phyloP scores from a whole-genome alignment of 176 grass and related monocot genomes.

The Neostapfia colusana region DNA sequence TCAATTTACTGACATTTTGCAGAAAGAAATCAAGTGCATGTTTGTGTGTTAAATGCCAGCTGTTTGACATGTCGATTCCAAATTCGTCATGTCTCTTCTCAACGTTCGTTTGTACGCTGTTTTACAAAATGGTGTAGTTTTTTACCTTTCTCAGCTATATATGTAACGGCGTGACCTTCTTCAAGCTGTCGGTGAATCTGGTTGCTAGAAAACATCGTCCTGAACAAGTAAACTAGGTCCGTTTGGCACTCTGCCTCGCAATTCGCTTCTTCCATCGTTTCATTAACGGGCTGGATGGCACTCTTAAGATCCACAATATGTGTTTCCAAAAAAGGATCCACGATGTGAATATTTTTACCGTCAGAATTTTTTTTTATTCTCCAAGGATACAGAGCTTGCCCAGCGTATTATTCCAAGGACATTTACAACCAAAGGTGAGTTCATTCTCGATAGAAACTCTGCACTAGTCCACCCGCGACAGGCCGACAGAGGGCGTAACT shows the following conservation, averaged over 20 bases:
- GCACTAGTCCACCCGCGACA: neutral
- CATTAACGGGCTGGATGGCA: too few species aligned
- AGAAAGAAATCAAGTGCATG: constrained; percentile 39
- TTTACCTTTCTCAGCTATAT: too few species aligned
- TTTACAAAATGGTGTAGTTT: neutral
- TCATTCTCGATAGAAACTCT: neutral
- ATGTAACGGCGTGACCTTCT: neutral
- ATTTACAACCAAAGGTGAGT: constrained; percentile 2
- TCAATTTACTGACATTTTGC: constrained; percentile 39
- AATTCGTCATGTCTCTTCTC: neutral
- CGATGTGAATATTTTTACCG: too few species aligned
- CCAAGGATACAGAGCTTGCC: neutral
- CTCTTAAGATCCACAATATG: too few species aligned
- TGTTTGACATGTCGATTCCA: neutral
- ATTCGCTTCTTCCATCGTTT: too few species aligned
- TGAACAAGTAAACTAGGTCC: too few species aligned
- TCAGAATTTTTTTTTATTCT: too few species aligned
- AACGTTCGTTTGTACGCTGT: neutral
- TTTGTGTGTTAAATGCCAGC: constrained; percentile 18
- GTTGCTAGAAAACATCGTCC: neutral
- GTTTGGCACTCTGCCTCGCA: too few species aligned
- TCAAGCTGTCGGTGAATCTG: neutral
- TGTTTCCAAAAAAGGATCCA: too few species aligned
- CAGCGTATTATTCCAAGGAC: constrained; percentile 4
- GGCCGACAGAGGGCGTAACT: neutral